Percentiles rank a stretch among this genome's conserved stretches.
Evolutionary conservation across 495 filamentous ascomycete genomes (phyloP).

Genomic region (Polyplosphaeria fusca): DNA sequence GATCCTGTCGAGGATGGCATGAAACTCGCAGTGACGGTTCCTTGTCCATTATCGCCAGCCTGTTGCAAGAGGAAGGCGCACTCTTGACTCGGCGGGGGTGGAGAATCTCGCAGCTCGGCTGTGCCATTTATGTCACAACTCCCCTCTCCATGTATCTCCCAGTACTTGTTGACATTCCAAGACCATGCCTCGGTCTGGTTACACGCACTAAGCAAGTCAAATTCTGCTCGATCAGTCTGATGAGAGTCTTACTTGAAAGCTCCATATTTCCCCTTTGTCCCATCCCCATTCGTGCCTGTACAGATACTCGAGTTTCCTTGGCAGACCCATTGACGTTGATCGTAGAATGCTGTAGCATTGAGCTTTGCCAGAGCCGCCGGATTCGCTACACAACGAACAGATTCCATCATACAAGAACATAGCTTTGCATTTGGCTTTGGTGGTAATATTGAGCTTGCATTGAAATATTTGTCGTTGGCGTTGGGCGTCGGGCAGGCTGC

Average conservation of each 20-base stretch:
- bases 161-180: not conserved
- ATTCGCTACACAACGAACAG: conserved; percentile 1
- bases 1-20: not conserved
- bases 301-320: not conserved
- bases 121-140: conserved; percentile 2
- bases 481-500: not conserved
- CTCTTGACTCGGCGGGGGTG: not conserved
- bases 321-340: not conserved
- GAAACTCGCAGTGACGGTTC: not conserved
- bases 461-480: not conserved
- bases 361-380: not conserved
- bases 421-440: not conserved
- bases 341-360: not conserved
- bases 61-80: conserved; percentile 2
- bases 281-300: not conserved
- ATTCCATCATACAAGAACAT: conserved; percentile 1
- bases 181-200: not conserved
- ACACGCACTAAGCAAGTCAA: not conserved
- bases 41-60: not conserved
- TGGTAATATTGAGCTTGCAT: not conserved
- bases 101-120: not conserved
- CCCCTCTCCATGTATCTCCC: not conserved
- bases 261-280: not conserved
- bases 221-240: not conserved
- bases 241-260: conserved; percentile 4